Base-by-base conservation (phyloP, 2,329 filamentous ascomycete genomes). In the Aspergillus bombycis region DNA sequence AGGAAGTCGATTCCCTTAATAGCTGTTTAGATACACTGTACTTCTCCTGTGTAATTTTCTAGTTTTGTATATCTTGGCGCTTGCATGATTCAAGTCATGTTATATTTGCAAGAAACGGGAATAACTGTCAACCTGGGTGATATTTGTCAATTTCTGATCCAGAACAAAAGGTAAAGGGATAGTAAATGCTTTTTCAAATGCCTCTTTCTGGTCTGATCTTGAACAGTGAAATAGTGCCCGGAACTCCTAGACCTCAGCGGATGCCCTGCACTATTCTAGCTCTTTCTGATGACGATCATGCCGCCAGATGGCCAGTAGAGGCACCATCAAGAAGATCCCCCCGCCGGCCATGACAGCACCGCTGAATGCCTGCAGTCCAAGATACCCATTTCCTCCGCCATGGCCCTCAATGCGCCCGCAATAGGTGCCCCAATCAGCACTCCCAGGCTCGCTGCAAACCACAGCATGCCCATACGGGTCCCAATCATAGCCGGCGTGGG, bases 391-490 rank as follows among this genome's bases (percentile, higher is more conserved):
- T 2, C 59, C 41, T 16, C 54, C 58, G 0, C 58, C 59, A 12
- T 58, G 48, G 3, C 58, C 59, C 26, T 64, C 55, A 1, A 64
- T 10, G 52, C 38, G 1, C 62, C 62, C 1, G 53, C 61, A 3
- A 65, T 62, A 4, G 63, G 63, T 7, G 61, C 57, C 10, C 63
- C 60, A 9, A 65, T 60, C 26, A 65, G n/a, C 7, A 55, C 61
- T 0, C 63, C 63, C 14, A 65, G 23, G 32, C 60, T 62, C 11
- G 57, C 41, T 5, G 46, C 46, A 55, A 62, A 62, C 60, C 60
- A 65, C 36, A 58, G 54, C 60, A 65, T 62, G 45, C 63, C 63
- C 57, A 65, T 62, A 6, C 60, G 60, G 4, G 63, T 65, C 1
- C 63, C 63, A n/a, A 65, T 38, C 10, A 65, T 21, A 1, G 52